Evolutionary conservation across 176 grass and related monocot genomes (phyloP), one percentile per base, ranked within the genome.

Genomic region (Eremochloa ophiuroides): DNA sequence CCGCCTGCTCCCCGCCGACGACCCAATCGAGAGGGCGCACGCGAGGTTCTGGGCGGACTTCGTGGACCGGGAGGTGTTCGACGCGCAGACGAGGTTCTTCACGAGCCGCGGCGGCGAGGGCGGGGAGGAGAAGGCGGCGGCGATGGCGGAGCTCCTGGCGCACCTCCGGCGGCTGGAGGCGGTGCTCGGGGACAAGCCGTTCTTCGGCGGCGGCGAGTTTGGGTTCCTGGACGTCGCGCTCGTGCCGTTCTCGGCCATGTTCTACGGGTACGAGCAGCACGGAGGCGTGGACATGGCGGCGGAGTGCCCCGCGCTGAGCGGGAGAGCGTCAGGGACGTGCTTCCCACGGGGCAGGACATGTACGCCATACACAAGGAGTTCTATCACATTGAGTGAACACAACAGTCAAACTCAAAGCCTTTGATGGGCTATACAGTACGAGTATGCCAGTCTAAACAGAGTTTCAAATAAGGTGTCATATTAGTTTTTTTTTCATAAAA

Each of bases 31-130:
- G 23, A 62, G 77, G 43, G 77, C 82, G 15, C 16, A 43, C 3
- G 77, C 77, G 13, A 41, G 63, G 64, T 77, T 89, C 28, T 89
- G 82, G 82, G 70, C 82, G 6, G 38, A 81, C 46, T 85, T 76
- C 62, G 55, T 81, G 15, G 87, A 82, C 59, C 77, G 53, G 17
- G 80, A 80, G 76, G 34, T 67, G 18, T 67, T 5, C 33, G 18
- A 10, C 8, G 64, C 34, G 18, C 64, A 67, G 33, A 12, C 18
- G 4, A 50, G 70, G 44, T 33, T 50, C 44, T 73, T 50, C 28
- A 73, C 27, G 17, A 20, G 9, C 43, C 42, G 69, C 12, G 27
- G 9, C 27, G 69, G n/a, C n/a, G n/a, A n/a, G n/a, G n/a, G n/a
- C n/a, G n/a, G n/a, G n/a, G n/a, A 73, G 26, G 16, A 10, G 43